These are phyloP conservation scores for Nicotiana otophora DNA, from an alignment of 257 asterid genomes.

Conservation along the genomic window DNA sequence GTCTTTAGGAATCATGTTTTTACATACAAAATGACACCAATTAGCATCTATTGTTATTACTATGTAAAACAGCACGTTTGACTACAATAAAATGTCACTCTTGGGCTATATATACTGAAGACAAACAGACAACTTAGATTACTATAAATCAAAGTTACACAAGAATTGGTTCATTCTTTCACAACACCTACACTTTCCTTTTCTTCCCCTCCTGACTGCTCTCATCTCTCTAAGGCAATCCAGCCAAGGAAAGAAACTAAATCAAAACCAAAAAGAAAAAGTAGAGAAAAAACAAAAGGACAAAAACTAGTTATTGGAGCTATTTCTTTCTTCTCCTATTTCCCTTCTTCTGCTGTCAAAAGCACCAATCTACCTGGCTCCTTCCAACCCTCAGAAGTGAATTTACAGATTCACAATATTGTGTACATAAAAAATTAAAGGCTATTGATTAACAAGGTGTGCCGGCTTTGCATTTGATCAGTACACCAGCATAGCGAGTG, in stretches of 20 bases:
- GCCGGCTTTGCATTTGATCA: not conserved
- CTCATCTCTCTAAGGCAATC: too few species aligned
- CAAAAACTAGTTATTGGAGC: not conserved
- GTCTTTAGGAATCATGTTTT: too few species aligned
- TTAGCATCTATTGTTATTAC: too few species aligned
- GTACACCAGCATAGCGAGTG: constrained; percentile 9
- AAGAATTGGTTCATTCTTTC: not conserved
- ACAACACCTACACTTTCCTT: not conserved
- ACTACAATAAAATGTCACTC: too few species aligned
- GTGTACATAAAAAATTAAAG: not conserved
- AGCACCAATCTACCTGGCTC: not conserved
- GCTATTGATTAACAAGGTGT: not conserved
- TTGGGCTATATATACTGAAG: too few species aligned
- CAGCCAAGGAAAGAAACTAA: not conserved
- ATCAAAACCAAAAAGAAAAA: not conserved
- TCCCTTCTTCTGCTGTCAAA: not conserved
- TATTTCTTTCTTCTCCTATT: not conserved
- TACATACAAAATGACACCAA: too few species aligned
- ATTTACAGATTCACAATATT: not conserved
- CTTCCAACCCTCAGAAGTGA: not conserved
- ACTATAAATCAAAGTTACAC: too few species aligned
- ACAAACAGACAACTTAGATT: too few species aligned
- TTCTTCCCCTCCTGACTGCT: not conserved
- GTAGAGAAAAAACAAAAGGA: not conserved
- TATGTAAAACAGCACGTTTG: too few species aligned